phyloP scores from a whole-genome alignment of 2,329 filamentous ascomycete species.

The Aspergillus ruber region DNA sequence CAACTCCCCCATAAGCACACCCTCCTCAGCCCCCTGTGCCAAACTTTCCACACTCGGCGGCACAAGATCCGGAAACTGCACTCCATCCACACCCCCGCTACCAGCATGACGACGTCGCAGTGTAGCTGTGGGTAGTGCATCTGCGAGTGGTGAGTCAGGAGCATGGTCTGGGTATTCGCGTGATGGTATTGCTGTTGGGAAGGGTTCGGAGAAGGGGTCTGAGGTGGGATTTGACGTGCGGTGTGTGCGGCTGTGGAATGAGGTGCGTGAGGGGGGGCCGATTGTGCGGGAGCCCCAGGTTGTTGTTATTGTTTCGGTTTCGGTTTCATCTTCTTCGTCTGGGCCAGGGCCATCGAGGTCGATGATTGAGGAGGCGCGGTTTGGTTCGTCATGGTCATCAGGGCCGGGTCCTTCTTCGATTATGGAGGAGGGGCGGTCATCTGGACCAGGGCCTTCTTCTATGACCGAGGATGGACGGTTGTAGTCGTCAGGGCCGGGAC shows the following conservation, averaged over 20 bases:
- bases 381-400: conserved; percentile 30
- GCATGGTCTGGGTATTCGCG: conserved; percentile 4
- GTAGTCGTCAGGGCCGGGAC: too few relatives aligned
- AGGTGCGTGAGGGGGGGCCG: neutral
- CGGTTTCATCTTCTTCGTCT: conserved; percentile 44
- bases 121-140: conserved; percentile 16
- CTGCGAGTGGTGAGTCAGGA: conserved; percentile 13
- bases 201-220: conserved; percentile 13
- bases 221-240: conserved; percentile 25
- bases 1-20: conserved; percentile 32
- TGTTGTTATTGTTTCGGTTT: neutral
- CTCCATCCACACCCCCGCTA: conserved; percentile 8
- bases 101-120: conserved; percentile 6
- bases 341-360: conserved; percentile 47
- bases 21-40: conserved; percentile 31
- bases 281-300: neutral
- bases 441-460: too few relatives aligned
- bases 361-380: conserved; percentile 41
- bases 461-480: too few relatives aligned
- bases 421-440: too few relatives aligned
- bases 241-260: neutral
- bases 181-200: conserved; percentile 19
- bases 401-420: too few relatives aligned
- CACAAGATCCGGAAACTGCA: conserved; percentile 33
- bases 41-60: conserved; percentile 36